These are phyloP conservation scores for Areca catechu DNA, from an alignment of 176 grass and related monocot genomes.

Conservation along the genomic window DNA sequence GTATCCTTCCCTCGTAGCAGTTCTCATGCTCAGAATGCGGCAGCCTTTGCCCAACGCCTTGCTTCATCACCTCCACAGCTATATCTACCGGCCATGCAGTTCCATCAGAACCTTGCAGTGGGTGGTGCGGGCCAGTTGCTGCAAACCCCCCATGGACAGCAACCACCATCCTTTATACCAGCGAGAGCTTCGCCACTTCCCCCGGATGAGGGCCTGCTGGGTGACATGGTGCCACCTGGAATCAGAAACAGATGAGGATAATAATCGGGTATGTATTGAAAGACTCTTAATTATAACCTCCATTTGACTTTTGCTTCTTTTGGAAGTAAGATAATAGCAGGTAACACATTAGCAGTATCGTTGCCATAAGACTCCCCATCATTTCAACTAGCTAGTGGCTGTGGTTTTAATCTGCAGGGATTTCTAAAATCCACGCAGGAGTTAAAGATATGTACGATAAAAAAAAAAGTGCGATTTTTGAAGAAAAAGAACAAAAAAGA, in stretches of 20 bases:
- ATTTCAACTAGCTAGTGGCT: too few relatives aligned
- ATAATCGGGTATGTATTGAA: not conserved
- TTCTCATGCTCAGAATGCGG: not conserved
- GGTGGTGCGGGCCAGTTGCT: not conserved
- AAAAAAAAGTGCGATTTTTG: too few relatives aligned
- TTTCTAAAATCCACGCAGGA: too few relatives aligned
- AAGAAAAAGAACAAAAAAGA: too few relatives aligned
- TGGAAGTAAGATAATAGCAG: too few relatives aligned
- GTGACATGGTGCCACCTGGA: conserved; percentile 2
- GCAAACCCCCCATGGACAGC: not conserved
- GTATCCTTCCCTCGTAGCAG: not conserved
- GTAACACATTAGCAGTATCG: too few relatives aligned
- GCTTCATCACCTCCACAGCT: not conserved
- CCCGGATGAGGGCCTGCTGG: not conserved
- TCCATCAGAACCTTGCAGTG: not conserved
- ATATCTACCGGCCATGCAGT: not conserved
- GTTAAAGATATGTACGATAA: too few relatives aligned
- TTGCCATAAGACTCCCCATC: too few relatives aligned
- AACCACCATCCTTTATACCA: not conserved
- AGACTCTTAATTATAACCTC: too few relatives aligned
- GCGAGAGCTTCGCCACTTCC: not conserved
- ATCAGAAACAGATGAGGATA: not conserved
- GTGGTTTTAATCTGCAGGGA: too few relatives aligned
- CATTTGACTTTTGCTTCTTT: too few relatives aligned
- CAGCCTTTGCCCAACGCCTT: not conserved